phyloP scores from a whole-genome alignment of 805 yeast species.

The Pichia ethanolica region DNA sequence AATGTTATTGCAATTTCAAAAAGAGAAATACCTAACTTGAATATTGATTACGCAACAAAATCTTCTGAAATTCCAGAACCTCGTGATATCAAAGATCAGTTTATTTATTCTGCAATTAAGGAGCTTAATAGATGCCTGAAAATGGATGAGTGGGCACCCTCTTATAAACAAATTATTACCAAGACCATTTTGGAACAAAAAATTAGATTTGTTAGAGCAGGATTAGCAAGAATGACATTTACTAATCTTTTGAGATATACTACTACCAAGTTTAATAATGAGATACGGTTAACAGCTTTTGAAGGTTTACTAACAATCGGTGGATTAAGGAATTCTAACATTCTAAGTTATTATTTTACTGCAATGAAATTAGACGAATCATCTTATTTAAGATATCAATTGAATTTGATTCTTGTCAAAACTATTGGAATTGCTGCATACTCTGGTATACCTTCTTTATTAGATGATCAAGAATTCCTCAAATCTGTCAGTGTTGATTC shows the following conservation, averaged over 20 bases:
- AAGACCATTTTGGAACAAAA: conserved; percentile 52
- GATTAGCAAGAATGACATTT: conserved; percentile 43
- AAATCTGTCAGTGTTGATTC: conserved; percentile 8
- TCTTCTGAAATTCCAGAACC: background rate
- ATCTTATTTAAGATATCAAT: conserved; percentile 40
- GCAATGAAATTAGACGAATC: conserved; percentile 50
- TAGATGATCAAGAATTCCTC: conserved; percentile 60
- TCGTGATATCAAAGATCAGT: conserved; percentile 28
- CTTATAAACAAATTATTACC: conserved; percentile 52
- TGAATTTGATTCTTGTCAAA: conserved; percentile 40
- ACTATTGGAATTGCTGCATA: conserved; percentile 63
- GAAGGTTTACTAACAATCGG: conserved; percentile 66
- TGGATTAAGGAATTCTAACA: conserved; percentile 58
- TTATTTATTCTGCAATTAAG: conserved; percentile 41
- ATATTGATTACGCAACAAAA: conserved; percentile 11
- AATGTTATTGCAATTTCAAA: conserved; percentile 21
- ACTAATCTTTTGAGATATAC: conserved; percentile 52
- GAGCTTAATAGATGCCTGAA: conserved; percentile 72
- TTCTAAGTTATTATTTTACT: conserved; percentile 57
- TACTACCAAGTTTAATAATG: conserved; percentile 35
- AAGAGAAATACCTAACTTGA: conserved; percentile 18
- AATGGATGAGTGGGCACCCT: conserved; percentile 82
- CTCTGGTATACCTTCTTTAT: conserved; percentile 47
- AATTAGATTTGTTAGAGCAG: conserved; percentile 48
- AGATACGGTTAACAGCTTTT: conserved; percentile 61